Percentiles rank a stretch among this genome's conserved stretches.
These are phyloP conservation scores for Termitomyces eurrhizus DNA, from an alignment of 768 basidiomycete species.

Conservation along the genomic window DNA sequence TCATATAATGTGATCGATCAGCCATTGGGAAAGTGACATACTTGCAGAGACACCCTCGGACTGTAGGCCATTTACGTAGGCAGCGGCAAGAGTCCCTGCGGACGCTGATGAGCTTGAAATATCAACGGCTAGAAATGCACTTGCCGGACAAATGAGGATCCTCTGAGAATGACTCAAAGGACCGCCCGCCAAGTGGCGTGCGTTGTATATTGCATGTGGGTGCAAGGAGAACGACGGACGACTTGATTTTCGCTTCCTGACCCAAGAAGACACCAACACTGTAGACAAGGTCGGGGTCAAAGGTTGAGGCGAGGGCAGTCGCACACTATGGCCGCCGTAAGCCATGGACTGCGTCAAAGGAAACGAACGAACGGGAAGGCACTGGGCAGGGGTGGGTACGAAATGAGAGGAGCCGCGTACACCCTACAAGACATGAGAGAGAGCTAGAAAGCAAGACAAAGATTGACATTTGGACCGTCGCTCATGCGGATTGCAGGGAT, in stretches of 20 bases:
- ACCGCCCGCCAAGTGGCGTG: slow-evolving; percentile 53
- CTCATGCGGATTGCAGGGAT: slow-evolving; percentile 70
- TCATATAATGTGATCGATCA: not conserved
- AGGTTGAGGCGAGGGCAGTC: slow-evolving; percentile 68
- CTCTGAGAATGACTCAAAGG: slow-evolving; percentile 73
- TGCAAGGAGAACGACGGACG: slow-evolving; percentile 59
- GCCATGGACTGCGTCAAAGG: not conserved
- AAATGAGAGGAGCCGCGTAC: slow-evolving; percentile 67
- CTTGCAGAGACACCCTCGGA: slow-evolving; percentile 59
- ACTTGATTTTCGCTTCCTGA: slow-evolving; percentile 62
- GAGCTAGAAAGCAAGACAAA: not conserved
- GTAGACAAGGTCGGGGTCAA: slow-evolving; percentile 54
- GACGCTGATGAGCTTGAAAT: not conserved
- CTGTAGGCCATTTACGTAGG: slow-evolving; percentile 69
- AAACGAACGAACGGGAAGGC: slow-evolving; percentile 48
- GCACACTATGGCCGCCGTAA: slow-evolving; percentile 40
- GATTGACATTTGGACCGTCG: slow-evolving; percentile 59
- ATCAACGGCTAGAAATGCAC: not conserved
- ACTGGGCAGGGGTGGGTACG: slow-evolving; percentile 59
- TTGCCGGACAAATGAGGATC: slow-evolving; percentile 64
- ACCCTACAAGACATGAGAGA: slow-evolving; percentile 34
- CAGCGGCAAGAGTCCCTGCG: slow-evolving; percentile 54
- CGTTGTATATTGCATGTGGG: slow-evolving; percentile 78
- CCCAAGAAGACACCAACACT: slow-evolving; percentile 58
- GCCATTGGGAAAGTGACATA: slow-evolving; percentile 17